phyloP scores from a whole-genome alignment of 495 filamentous ascomycete genomes.

The Margaritispora aquatica region DNA sequence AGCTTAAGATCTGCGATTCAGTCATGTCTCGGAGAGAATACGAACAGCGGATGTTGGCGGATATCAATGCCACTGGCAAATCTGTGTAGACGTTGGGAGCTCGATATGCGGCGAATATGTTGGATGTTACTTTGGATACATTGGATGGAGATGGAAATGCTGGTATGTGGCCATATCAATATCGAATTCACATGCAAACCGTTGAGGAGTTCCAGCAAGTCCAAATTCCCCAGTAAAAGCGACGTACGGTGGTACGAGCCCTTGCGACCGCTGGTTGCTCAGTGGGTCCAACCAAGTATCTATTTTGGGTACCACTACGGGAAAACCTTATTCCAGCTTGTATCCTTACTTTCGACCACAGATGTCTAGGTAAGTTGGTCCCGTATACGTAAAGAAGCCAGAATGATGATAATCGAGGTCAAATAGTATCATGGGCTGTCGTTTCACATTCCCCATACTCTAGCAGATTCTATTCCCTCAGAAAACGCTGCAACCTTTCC shows the following conservation, averaged over 20 bases:
- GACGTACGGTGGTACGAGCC: not conserved
- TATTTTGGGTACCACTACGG: not conserved
- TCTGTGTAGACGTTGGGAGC: not conserved
- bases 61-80: not conserved
- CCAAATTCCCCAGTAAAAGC: not conserved
- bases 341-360: too few relatives aligned
- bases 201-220: not conserved
- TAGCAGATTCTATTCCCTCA: not conserved
- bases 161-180: not conserved
- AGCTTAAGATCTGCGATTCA: constrained; percentile 3
- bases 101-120: not conserved
- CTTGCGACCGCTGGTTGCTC: too few relatives aligned
- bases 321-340: not conserved
- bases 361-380: too few relatives aligned
- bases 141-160: not conserved
- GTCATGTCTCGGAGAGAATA: constrained; percentile 12
- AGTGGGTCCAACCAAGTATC: not conserved
- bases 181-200: not conserved
- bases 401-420: not conserved
- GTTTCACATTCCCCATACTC: not conserved
- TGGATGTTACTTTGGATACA: too few relatives aligned
- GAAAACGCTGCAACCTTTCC: not conserved
- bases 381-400: not conserved
- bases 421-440: too few relatives aligned
- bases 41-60: not conserved